phyloP scores from a whole-genome alignment of 768 basidiomycete species.

The Tephrocybe rancida region DNA sequence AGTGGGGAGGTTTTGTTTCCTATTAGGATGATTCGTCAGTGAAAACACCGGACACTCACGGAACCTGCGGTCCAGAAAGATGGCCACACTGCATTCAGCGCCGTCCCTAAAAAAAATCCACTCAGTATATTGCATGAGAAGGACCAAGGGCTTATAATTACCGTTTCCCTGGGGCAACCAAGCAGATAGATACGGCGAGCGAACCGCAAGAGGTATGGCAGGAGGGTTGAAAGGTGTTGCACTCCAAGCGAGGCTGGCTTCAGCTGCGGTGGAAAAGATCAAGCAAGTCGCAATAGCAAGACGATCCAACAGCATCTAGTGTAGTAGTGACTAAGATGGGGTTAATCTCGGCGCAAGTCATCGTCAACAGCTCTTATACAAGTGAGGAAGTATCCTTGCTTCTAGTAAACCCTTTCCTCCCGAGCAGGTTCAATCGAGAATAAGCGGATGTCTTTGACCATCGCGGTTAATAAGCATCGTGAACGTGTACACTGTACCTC shows the following conservation, averaged over 20 bases:
- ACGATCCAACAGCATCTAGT: neutral
- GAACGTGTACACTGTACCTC: neutral
- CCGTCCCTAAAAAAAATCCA: conserved; percentile 28
- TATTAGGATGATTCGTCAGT: neutral
- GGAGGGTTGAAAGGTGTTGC: conserved; percentile 58
- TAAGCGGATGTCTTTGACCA: no score
- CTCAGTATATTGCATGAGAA: neutral
- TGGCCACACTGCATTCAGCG: conserved; percentile 59
- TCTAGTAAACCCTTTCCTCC: no score
- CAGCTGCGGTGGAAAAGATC: conserved; percentile 13
- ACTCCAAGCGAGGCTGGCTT: conserved; percentile 42
- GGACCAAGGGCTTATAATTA: conserved; percentile 17
- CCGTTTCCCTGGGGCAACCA: conserved; percentile 64
- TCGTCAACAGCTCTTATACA: no score
- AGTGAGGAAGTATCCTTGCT: no score
- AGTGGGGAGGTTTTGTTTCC: neutral
- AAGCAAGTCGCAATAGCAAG: neutral
- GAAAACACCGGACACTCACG: conserved; percentile 30
- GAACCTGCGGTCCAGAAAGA: conserved; percentile 64
- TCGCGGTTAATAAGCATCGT: neutral
- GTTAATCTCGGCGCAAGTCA: no score
- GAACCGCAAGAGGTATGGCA: conserved; percentile 65
- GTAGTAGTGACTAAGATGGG: no score
- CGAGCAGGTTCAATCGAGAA: no score
- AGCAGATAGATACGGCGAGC: conserved; percentile 64